Evolutionary conservation across 345 rosid species (phyloP).

Genomic region (Boechera stricta): DNA sequence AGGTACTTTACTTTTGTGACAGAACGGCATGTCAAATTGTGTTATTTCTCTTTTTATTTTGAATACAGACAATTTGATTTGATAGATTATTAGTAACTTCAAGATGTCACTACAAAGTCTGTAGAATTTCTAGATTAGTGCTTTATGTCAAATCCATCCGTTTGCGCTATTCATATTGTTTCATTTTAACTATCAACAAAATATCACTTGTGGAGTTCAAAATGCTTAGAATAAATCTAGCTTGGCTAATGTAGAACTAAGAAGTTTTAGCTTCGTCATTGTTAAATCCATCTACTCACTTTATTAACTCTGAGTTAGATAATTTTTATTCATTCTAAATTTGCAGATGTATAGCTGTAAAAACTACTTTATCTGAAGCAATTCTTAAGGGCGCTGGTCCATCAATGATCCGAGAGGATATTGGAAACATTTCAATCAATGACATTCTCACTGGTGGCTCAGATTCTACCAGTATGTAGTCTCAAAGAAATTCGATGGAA

Average conservation of each 20-base stretch:
- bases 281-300: neutral
- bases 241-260: neutral
- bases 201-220: conserved; percentile 7
- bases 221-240: neutral
- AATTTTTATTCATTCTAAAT: conserved; percentile 27
- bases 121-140: neutral
- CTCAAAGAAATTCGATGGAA: conserved; percentile 48
- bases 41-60: neutral
- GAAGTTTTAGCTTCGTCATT: neutral
- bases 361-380: conserved; percentile 79
- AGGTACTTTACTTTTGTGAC: conserved; percentile 54
- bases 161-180: neutral
- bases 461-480: conserved; percentile 78
- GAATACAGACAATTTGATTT: neutral
- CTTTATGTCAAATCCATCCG: conserved; percentile 5
- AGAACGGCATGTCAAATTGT: conserved; percentile 7
- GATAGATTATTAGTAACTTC: conserved; percentile 11
- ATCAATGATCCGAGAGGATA: conserved; percentile 72
- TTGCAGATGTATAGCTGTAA: conserved; percentile 92
- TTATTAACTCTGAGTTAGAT: conserved; percentile 31
- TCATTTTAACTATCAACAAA: neutral
- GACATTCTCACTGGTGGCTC: conserved; percentile 92
- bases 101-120: neutral
- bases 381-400: conserved; percentile 68
- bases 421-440: conserved; percentile 72